phyloP scores from a whole-genome alignment of 2,329 filamentous ascomycete genomes.

The Ophiosphaerella korrae region DNA sequence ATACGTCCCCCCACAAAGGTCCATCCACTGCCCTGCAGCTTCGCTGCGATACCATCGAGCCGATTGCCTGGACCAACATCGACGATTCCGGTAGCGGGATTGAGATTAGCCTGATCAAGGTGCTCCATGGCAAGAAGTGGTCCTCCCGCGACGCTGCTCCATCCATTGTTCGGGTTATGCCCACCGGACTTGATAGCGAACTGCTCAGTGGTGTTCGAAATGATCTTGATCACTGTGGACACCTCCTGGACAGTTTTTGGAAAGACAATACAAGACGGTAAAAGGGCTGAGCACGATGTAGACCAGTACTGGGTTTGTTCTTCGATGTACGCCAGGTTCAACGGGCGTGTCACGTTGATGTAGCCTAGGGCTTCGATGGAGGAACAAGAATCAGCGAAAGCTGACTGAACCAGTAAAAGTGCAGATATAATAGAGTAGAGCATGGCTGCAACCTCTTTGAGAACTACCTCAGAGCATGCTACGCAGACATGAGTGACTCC shows the following conservation, averaged over 20 bases:
- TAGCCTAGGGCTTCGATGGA: slow-evolving; percentile 27
- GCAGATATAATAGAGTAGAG: background rate
- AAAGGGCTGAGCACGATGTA: slow-evolving; percentile 36
- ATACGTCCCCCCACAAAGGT: slow-evolving; percentile 55
- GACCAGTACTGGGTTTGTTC: slow-evolving; percentile 42
- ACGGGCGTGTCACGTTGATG: slow-evolving; percentile 25
- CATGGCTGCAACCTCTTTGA: background rate
- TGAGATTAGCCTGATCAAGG: slow-evolving; percentile 33
- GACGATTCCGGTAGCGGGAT: slow-evolving; percentile 30
- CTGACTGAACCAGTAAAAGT: slow-evolving; percentile 6
- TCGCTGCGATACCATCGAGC: slow-evolving; percentile 44
- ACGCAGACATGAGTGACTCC: too few species aligned
- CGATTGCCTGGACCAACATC: slow-evolving; percentile 42
- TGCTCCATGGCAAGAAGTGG: slow-evolving; percentile 53
- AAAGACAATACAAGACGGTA: slow-evolving; percentile 39
- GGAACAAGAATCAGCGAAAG: slow-evolving; percentile 24
- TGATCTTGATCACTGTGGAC: slow-evolving; percentile 56
- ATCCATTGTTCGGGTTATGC: slow-evolving; percentile 55
- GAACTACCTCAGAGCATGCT: background rate
- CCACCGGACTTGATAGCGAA: slow-evolving; percentile 63
- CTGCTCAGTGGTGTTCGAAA: slow-evolving; percentile 48
- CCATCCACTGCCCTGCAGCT: slow-evolving; percentile 43
- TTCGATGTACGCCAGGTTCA: slow-evolving; percentile 28
- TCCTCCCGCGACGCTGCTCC: slow-evolving; percentile 52
- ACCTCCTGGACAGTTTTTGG: slow-evolving; percentile 56